These are phyloP conservation scores for Stachybotrys echinatus DNA, from an alignment of 2,329 filamentous ascomycete genomes.

Conservation along the genomic window DNA sequence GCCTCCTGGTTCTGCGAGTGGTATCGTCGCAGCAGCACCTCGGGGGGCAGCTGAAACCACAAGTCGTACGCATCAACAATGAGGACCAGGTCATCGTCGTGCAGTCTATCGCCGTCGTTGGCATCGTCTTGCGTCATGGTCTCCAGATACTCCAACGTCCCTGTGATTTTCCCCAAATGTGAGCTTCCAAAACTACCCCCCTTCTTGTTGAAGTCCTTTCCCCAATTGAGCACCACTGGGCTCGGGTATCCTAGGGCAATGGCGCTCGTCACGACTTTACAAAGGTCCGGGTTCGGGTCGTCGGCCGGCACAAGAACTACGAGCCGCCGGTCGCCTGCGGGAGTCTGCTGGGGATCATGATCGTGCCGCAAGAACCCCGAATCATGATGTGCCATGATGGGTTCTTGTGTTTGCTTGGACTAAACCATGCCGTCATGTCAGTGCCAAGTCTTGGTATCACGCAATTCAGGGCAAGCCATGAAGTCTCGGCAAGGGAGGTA, in stretches of 20 bases:
- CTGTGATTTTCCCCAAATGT: slow-evolving; percentile 16
- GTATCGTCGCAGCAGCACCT: slow-evolving; percentile 15
- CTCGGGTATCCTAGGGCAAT: slow-evolving; percentile 14
- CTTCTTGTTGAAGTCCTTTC: slow-evolving; percentile 6
- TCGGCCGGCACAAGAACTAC: slow-evolving; percentile 14
- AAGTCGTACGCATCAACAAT: slow-evolving; percentile 17
- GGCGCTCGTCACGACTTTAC: slow-evolving; percentile 14
- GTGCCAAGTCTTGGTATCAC: background rate
- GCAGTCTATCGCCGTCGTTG: slow-evolving; percentile 5
- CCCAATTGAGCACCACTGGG: slow-evolving; percentile 17
- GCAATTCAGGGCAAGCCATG: background rate
- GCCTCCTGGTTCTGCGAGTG: slow-evolving; percentile 8
- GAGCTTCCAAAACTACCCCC: slow-evolving; percentile 7
- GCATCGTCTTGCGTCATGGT: slow-evolving; percentile 3
- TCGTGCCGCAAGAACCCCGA: background rate
- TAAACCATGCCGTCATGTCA: background rate
- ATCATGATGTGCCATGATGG: background rate
- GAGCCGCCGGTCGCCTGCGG: slow-evolving; percentile 7
- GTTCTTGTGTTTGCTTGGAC: background rate
- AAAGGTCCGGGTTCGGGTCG: slow-evolving; percentile 11
- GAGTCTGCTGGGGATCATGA: background rate
- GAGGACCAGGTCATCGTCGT: slow-evolving; percentile 13
- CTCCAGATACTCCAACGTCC: slow-evolving; percentile 13
- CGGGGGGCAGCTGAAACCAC: slow-evolving; percentile 14
- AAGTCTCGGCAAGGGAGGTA: background rate